These are phyloP conservation scores for Parafenestella ontariensis DNA, from an alignment of 2,329 filamentous ascomycete genomes.

Conservation along the genomic window DNA sequence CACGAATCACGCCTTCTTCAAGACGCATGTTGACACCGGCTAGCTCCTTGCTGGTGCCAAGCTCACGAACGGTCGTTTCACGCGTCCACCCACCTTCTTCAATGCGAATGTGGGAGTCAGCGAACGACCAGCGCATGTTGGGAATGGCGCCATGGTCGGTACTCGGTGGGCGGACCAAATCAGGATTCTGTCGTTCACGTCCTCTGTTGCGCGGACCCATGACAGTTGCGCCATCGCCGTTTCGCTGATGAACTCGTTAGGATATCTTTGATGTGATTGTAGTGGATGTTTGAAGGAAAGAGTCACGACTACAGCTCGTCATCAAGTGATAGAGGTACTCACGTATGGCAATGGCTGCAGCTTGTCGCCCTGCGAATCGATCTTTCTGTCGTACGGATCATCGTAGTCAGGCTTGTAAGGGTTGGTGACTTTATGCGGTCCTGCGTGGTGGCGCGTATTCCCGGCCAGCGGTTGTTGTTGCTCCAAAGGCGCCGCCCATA, in stretches of 20 bases:
- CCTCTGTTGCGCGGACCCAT: slow-evolving; percentile 73
- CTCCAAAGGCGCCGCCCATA: slow-evolving; percentile 39
- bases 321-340: slow-evolving; percentile 26
- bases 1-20: slow-evolving; percentile 74
- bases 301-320: background rate
- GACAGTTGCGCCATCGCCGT: slow-evolving; percentile 68
- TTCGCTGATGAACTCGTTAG: slow-evolving; percentile 36
- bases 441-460: slow-evolving; percentile 34
- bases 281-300: no score
- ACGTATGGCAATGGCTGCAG: slow-evolving; percentile 68
- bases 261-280: background rate
- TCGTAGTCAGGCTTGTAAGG: slow-evolving; percentile 67
- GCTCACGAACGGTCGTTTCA: slow-evolving; percentile 72
- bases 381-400: slow-evolving; percentile 68
- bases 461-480: slow-evolving; percentile 49
- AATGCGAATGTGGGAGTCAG: slow-evolving; percentile 56
- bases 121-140: slow-evolving; percentile 72
- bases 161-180: slow-evolving; percentile 73
- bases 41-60: slow-evolving; percentile 71
- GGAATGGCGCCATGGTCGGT: slow-evolving; percentile 74
- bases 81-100: slow-evolving; percentile 80
- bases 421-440: slow-evolving; percentile 31
- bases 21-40: slow-evolving; percentile 82
- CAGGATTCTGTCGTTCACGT: slow-evolving; percentile 73
- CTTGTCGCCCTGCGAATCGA: slow-evolving; percentile 66